Base-by-base conservation (phyloP, 208 protist species). In the Leishmania aethiopica region DNA sequence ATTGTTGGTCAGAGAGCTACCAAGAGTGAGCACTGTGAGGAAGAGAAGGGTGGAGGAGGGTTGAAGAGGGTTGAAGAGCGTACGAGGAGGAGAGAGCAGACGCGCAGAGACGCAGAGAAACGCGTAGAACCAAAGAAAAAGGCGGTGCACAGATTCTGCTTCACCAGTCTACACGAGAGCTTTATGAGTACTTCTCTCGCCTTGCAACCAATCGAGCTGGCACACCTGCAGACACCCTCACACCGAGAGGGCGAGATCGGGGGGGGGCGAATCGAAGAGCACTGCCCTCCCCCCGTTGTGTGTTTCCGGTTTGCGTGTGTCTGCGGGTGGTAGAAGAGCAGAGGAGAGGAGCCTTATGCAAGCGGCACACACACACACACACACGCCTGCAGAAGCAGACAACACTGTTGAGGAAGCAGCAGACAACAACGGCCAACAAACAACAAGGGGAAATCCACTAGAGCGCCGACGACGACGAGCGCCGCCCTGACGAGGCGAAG, bases 71-170 rank as follows among this genome's bases (percentile, higher is more conserved):
- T 57, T 69, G n/a, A n/a, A 79, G 53, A 1, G 72, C 49, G n/a
- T 35, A 70, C 37, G 32, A 83, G 57, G 69, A 73, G 87, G 75
- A 75, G 67, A 79, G 72, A 78, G 19, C 17, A 32, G 25, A 35
- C 35, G 8, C 8, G 13, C 32, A 40, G 13, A 64, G 28, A 25
- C 3, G 64, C 64, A 42, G 3, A 42, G 28, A 15, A 64, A 71
- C 75, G n/a, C 57, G 2, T 17, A 75, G 3, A 75, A 51, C n/a
- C 62, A 74, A 77, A 74, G 66, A 81, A 81, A 75, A 85, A 80
- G 37, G 22, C 19, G 8, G 6, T 47, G 40, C 11, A 3, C 35
- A 28, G 32, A 35, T 40, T 69, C 62, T 40, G 8, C 28, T 40
- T 17, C 62, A 3, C 62, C 32, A 4, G 15, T 8, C 15, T 35